Percentiles rank a stretch among this genome's conserved stretches.
Conservation (phyloP, 495 filamentous ascomycete species). For the Delitschia confertaspora region DNA sequence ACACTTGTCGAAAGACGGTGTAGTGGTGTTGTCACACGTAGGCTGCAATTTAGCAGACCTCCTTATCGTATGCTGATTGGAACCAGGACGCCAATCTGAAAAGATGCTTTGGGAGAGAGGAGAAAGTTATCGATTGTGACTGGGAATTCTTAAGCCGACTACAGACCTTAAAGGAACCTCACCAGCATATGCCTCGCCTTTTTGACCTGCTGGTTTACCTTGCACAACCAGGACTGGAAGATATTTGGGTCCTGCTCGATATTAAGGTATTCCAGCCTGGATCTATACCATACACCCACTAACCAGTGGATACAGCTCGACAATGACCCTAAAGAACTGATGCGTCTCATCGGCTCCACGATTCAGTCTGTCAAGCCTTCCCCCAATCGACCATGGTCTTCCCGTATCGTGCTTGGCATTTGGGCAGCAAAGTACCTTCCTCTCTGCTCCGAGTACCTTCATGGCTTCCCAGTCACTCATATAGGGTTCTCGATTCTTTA, state of each 20-base stretch:
- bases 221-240: conserved; percentile 46
- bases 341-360: conserved; percentile 54
- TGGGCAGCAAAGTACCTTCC: conserved; percentile 66
- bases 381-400: conserved; percentile 49
- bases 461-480: conserved; percentile 56
- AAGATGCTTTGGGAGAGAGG: conserved; percentile 65
- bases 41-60: conserved; percentile 19
- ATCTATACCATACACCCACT: neutral
- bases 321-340: conserved; percentile 61
- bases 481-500: conserved; percentile 64
- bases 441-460: conserved; percentile 51
- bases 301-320: conserved; percentile 41
- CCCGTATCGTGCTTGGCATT: conserved; percentile 65
- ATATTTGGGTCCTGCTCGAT: conserved; percentile 77
- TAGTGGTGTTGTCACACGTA: conserved; percentile 80
- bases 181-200: conserved; percentile 63
- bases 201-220: conserved; percentile 68
- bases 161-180: conserved; percentile 57
- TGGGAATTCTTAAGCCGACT: conserved; percentile 63
- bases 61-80: conserved; percentile 8
- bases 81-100: conserved; percentile 62
- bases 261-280: conserved; percentile 55
- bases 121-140: conserved; percentile 64
- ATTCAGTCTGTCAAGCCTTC: conserved; percentile 45
- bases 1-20: conserved; percentile 70